Percentiles rank a stretch among this genome's conserved stretches.
Evolutionary conservation across 2,329 filamentous ascomycete genomes (phyloP).

Genomic region (Alternaria longipes): DNA sequence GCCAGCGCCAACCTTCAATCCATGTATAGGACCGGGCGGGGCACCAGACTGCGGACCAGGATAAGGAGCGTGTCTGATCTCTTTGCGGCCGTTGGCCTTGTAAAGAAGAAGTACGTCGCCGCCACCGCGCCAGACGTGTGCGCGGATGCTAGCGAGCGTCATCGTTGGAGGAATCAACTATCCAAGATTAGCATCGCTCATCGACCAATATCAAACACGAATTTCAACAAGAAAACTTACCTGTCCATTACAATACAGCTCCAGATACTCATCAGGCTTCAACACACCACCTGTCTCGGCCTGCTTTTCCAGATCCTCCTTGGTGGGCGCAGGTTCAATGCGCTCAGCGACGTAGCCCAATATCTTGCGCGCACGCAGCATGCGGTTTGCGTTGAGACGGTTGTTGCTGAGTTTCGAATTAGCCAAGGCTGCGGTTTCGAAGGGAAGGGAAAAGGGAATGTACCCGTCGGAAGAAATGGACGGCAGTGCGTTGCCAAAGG

Average conservation of each 20-base stretch:
- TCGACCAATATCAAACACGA: not conserved
- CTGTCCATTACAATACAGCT: slow-evolving; percentile 93
- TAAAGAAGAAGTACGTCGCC: slow-evolving; percentile 92
- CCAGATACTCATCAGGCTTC: slow-evolving; percentile 90
- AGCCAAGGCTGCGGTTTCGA: slow-evolving; percentile 37
- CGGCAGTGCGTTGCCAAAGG: slow-evolving; percentile 78
- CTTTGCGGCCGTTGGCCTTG: slow-evolving; percentile 87
- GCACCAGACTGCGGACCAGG: slow-evolving; percentile 28
- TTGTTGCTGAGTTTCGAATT: slow-evolving; percentile 69
- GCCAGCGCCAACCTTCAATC: slow-evolving; percentile 15
- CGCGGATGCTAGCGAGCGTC: slow-evolving; percentile 91
- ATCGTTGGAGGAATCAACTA: slow-evolving; percentile 78
- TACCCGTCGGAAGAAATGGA: slow-evolving; percentile 77
- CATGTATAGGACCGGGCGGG: slow-evolving; percentile 14
- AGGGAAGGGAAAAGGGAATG: slow-evolving; percentile 41
- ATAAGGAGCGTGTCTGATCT: slow-evolving; percentile 52
- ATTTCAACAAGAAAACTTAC: slow-evolving; percentile 60
- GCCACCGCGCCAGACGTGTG: slow-evolving; percentile 94
- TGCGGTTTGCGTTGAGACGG: slow-evolving; percentile 92
- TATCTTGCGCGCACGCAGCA: slow-evolving; percentile 96
- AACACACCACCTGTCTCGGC: slow-evolving; percentile 50
- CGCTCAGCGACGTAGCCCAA: slow-evolving; percentile 90
- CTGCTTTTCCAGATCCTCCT: slow-evolving; percentile 62
- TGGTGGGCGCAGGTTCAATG: slow-evolving; percentile 75
- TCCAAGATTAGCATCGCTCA: not conserved